These are phyloP conservation scores for Crithidia brevicula DNA, from an alignment of 208 protist genomes.

Conservation along the genomic window DNA sequence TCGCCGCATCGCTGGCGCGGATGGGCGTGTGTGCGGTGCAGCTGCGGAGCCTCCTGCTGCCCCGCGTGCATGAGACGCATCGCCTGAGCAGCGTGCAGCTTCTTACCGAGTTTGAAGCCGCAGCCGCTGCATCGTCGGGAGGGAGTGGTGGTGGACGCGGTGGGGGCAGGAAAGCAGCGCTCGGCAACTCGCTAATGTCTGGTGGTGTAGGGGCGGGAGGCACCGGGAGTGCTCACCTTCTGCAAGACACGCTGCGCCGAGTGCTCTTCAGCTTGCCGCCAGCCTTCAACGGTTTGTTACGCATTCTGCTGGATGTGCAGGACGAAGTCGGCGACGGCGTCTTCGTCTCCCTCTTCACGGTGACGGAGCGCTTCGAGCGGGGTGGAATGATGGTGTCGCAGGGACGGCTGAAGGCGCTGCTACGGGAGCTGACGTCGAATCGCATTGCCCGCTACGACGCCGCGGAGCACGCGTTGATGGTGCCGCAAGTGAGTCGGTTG, in stretches of 20 bases:
- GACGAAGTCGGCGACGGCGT: slow-evolving; percentile 67
- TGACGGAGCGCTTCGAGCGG: slow-evolving; percentile 63
- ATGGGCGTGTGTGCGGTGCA: slow-evolving; percentile 57
- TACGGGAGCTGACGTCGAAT: slow-evolving; percentile 85
- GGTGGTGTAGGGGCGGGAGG: not conserved
- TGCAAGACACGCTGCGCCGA: slow-evolving; percentile 84
- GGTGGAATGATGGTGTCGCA: slow-evolving; percentile 71
- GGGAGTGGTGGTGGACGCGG: slow-evolving; percentile 3
- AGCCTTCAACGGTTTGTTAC: slow-evolving; percentile 67
- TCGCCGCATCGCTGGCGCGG: slow-evolving; percentile 34
- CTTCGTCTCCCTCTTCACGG: slow-evolving; percentile 58
- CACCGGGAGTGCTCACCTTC: slow-evolving; percentile 30
- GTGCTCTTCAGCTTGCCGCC: slow-evolving; percentile 75
- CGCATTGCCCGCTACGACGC: slow-evolving; percentile 76
- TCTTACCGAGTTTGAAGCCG: slow-evolving; percentile 58
- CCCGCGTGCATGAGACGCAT: slow-evolving; percentile 65
- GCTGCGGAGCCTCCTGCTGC: slow-evolving; percentile 61
- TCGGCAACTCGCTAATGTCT: not conserved
- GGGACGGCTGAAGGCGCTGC: slow-evolving; percentile 66
- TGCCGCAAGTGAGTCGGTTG: slow-evolving; percentile 68
- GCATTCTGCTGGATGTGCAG: slow-evolving; percentile 66
- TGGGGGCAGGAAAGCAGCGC: not conserved
- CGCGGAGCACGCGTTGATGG: slow-evolving; percentile 74
- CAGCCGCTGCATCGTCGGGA: slow-evolving; percentile 22
- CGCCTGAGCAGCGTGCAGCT: slow-evolving; percentile 50